Base-by-base conservation (phyloP, 495 filamentous ascomycete species). In the Talaromyces trachyspermus region DNA sequence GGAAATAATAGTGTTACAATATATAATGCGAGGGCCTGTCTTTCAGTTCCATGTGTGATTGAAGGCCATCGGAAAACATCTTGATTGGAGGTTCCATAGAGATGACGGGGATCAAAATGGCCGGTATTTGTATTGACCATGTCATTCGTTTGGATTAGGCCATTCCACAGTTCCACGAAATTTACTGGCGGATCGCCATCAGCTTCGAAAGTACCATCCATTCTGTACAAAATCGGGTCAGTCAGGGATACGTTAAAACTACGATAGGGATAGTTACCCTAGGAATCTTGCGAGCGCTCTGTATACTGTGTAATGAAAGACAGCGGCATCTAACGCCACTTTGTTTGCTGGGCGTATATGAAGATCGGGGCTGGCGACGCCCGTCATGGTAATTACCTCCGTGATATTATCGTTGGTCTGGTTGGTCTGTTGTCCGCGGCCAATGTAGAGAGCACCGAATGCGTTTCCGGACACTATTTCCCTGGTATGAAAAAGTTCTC, bases 41-140 rank as follows among this genome's bases (percentile, higher is more conserved):
- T 67, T 29, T 73, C 54, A 12, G 69, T 72, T 17, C 72, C 72
- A 46, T 74, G 66, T n/a, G 54, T 54, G 19, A 76, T 62, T 11
- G 67, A 66, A 11, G 72, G 72, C 72, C 72, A 76, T 6, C 70
- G 59, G 50, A 76, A 71, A 17, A 74, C 69, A 54, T 76, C 72
- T 48, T 76, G 72, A 50, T 75, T 76, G 20, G 71, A 67, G 12
- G 58, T 53, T 14, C 72, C 72, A 54, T 63, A 75, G 52, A 74
- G 61, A 49, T 76, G 70, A 12, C 70, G 58, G 3, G 72, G 72
- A 47, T 76, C 72, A 40, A 73, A 76, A 35, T 65, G 45, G 15
- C 72, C 71, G 15, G 67, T 76, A 54, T 71, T 69, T 1, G 68
- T 57, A 49, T 76, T 76, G 38, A 64, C 50, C 48, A 74, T 46